Evolutionary conservation across 2,329 filamentous ascomycete genomes (phyloP), one percentile per base, ranked within the genome.

Genomic region (Zalaria obscura): DNA sequence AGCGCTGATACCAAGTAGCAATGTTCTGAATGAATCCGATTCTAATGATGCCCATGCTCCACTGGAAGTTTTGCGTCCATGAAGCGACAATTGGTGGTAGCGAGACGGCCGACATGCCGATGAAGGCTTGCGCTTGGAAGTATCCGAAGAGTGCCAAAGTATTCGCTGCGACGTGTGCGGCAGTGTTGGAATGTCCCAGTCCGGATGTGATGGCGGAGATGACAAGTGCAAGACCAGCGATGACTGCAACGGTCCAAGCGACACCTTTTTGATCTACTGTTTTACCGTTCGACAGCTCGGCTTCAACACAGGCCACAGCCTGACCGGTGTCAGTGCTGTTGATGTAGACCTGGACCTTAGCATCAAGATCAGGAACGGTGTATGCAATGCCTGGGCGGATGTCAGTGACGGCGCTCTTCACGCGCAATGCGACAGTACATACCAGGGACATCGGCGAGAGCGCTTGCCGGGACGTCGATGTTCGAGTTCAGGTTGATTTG

Each of bases 41-140:
- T 40, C 76, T 75, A 54, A 96, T 93, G 53, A 96, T 87, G 52
- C 89, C 89, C 85, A 96, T 91, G 55, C 82, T 93, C 89, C 89
- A 96, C 58, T 93, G 83, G 66, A 96, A 95, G 64, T 95, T 89
- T 65, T 95, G 88, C 2, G 88, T 94, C 89, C 89, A 96, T 0
- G 88, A 75, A 54, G 83, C 74, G 41, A 93, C 89, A 46, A 94
- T 83, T 0, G 89, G 89, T 6, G 89, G 89, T 41, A 94, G 73
- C 36, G 72, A 70, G 9, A 95, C 80, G 18, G 81, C 76, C 41
- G 80, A 84, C 62, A 95, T 80, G 48, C 88, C 88, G 53, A 94
- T 71, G 62, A 95, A 86, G 26, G 89, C 88, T 63, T 94, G 88
- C 4, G 85, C 78, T 64, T 96, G 89, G 72, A 95, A 94, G 64